phyloP scores from a whole-genome alignment of 2,329 filamentous ascomycete genomes.

The Cladosporium phlei region DNA sequence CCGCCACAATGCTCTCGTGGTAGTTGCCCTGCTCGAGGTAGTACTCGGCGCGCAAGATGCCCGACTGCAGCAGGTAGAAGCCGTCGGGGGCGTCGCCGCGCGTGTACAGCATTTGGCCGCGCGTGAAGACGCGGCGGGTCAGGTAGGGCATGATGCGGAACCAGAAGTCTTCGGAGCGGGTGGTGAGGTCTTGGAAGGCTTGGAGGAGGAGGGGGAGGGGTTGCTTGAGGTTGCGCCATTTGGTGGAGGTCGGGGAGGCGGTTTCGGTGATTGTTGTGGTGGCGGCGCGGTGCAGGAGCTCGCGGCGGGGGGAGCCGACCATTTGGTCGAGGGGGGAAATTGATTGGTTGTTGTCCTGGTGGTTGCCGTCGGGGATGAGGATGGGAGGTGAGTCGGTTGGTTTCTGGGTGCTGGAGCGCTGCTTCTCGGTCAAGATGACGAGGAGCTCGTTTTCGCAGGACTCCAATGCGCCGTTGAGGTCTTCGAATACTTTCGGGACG shows the following conservation, averaged over 20 bases:
- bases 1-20: constrained; percentile 87
- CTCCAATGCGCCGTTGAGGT: constrained; percentile 89
- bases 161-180: constrained; percentile 93
- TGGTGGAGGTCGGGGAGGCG: constrained; percentile 48
- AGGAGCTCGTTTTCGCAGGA: constrained; percentile 92
- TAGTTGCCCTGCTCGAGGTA: constrained; percentile 82
- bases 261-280: constrained; percentile 64
- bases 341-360: background rate
- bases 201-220: constrained; percentile 88
- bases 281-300: constrained; percentile 73
- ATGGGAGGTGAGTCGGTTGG: constrained; percentile 44
- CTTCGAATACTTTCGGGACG: constrained; percentile 65
- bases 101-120: constrained; percentile 70
- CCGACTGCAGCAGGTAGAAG: constrained; percentile 87
- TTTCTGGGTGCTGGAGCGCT: constrained; percentile 36
- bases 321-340: constrained; percentile 24
- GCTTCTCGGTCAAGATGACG: constrained; percentile 41
- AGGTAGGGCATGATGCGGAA: constrained; percentile 76
- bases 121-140: constrained; percentile 58
- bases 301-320: constrained; percentile 72
- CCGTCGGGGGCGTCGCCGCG: constrained; percentile 70
- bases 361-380: constrained; percentile 21
- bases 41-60: constrained; percentile 86
- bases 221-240: constrained; percentile 83
- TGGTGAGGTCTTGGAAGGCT: constrained; percentile 84